These are phyloP conservation scores for Fomes fomentarius DNA, from an alignment of 1,284 basidiomycete genomes.

Conservation along the genomic window DNA sequence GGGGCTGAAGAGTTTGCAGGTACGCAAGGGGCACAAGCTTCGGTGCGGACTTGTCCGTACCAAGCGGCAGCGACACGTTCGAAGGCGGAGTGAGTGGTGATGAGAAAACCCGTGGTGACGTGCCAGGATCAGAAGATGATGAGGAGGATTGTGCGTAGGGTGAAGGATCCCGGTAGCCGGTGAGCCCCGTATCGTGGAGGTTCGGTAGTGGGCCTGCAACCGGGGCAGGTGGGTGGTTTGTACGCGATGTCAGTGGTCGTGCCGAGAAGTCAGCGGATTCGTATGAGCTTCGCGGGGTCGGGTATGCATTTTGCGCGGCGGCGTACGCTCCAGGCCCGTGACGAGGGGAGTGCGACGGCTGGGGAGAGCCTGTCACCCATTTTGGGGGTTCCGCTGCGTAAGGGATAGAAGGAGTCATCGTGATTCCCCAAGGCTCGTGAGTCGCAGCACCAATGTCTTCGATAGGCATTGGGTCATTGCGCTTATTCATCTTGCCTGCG, in stretches of 20 bases:
- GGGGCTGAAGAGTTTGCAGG: conserved; percentile 29
- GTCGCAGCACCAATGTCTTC: conserved; percentile 30
- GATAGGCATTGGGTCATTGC: conserved; percentile 45
- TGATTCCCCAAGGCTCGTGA: conserved; percentile 33
- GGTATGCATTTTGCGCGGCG: conserved; percentile 18
- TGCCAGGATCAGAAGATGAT: conserved; percentile 29
- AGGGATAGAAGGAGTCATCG: conserved; percentile 21
- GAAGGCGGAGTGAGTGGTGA: conserved; percentile 27
- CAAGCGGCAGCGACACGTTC: conserved; percentile 19
- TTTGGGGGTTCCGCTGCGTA: conserved; percentile 25
- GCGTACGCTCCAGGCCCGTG: conserved; percentile 4
- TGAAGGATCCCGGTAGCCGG: conserved; percentile 31
- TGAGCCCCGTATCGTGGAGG: conserved; percentile 27
- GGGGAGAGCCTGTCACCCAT: conserved; percentile 19
- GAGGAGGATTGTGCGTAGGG: conserved; percentile 34
- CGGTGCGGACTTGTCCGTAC: conserved; percentile 14
- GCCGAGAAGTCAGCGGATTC: conserved; percentile 17
- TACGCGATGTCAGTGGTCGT: conserved; percentile 6
- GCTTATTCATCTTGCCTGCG: conserved; percentile 56
- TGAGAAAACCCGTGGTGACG: conserved; percentile 28
- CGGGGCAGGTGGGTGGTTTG: conserved; percentile 2
- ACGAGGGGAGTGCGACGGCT: conserved; percentile 13
- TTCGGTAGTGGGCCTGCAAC: conserved; percentile 22
- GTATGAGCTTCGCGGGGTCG: conserved; percentile 19
- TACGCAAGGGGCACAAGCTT: conserved; percentile 35